A percentile compares a stretch with the other conserved stretches of the same genome.
phyloP scores from a whole-genome alignment of 257 asterid species.

The Gentiana dahurica region DNA sequence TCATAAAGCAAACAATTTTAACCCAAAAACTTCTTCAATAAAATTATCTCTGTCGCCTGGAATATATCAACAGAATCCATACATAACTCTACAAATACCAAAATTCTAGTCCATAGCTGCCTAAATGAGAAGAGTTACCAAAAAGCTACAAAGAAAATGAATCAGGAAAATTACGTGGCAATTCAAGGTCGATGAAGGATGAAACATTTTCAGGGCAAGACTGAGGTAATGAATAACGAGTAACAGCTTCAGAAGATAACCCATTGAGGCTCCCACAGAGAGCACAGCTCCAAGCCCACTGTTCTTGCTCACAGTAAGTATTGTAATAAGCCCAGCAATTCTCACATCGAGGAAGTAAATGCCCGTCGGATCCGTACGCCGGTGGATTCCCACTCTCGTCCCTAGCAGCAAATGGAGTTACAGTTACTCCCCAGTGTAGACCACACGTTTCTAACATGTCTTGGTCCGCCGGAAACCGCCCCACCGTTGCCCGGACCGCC shows the following conservation, averaged over 20 bases:
- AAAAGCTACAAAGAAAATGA: neutral
- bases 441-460: slow-evolving; percentile 68
- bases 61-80: no score
- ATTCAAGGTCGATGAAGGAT: slow-evolving; percentile 81
- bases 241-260: slow-evolving; percentile 46
- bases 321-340: slow-evolving; percentile 94
- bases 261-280: slow-evolving; percentile 93
- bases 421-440: slow-evolving; percentile 79
- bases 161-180: slow-evolving; percentile 41
- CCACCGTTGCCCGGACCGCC: slow-evolving; percentile 81
- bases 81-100: neutral
- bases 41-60: no score
- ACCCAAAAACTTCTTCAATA: no score
- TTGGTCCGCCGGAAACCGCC: slow-evolving; percentile 65
- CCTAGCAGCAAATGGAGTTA: slow-evolving; percentile 75
- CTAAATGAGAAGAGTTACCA: neutral
- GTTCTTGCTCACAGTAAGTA: slow-evolving; percentile 87
- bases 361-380: slow-evolving; percentile 85
- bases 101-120: neutral
- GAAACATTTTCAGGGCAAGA: slow-evolving; percentile 76
- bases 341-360: slow-evolving; percentile 81
- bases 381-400: slow-evolving; percentile 82
- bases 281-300: slow-evolving; percentile 94
- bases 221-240: slow-evolving; percentile 64
- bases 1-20: no score